Evolutionary conservation across 108 stramenopile genomes (phyloP), one percentile per base, ranked within the genome.

Genomic region (Discostella pseudostelligera): DNA sequence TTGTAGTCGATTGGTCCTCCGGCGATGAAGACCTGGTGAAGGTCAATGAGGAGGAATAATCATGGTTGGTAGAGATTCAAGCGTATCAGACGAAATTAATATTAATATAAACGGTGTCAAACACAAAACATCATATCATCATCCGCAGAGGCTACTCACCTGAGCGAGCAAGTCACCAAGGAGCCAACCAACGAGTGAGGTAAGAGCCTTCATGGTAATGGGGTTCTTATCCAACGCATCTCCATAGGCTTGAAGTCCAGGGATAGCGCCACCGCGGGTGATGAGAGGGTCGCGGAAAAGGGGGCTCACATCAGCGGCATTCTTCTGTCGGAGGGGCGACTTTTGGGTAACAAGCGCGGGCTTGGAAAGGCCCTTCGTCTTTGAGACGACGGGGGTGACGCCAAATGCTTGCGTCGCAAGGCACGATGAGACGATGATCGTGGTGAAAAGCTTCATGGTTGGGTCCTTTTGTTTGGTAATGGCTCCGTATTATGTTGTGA

Each of bases 111-210:
- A n/a, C 24, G 16, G 1, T 35, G 1, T 25, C 2, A 7, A 7
- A 35, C 29, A 2, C 51, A 25, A 13, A 7, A 51, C 19, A 48
- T 29, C 20, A 36, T 36, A 28, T 68, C 37, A 26, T n/a, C n/a
- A n/a, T n/a, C n/a, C n/a, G n/a, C 26, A 24, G 26, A 46, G 29
- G 40, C 53, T 37, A 67, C 85, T 49, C 69, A 95, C 94, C 93
- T 98, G 97, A 56, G 97, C 95, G 44, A 98, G 86, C 65, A 96
- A 68, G 83, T 98, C 97, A 49, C 96, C 96, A 59, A 97, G 79
- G 29, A 92, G 89, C 90, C 96, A 98, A 53, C 97, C 97, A 53
- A 96, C 94, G 58, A 96, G 84, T 32, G 94, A 96, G 16, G 97
- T 98, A 71, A 81, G 65, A 40, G 97, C 96, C 96, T 97, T 97